Conservation (phyloP, 2,329 filamentous ascomycete species). For the Calonectria hawksworthii region DNA sequence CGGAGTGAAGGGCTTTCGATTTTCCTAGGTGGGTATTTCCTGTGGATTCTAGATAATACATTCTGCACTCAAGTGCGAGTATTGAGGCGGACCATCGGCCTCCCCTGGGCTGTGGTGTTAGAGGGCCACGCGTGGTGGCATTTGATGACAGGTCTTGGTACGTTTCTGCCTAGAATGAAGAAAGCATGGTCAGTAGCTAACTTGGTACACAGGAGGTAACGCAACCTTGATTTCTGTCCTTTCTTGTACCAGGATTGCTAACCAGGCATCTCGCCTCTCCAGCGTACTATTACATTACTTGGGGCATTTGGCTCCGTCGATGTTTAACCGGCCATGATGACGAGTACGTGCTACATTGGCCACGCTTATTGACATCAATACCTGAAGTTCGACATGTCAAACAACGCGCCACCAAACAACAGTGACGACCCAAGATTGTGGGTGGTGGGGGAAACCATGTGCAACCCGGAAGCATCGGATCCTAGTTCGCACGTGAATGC, state of each 20-base stretch:
- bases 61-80: conserved; percentile 76
- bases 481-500: conserved; percentile 15
- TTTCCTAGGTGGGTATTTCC: conserved; percentile 80
- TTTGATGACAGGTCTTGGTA: conserved; percentile 82
- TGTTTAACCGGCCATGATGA: conserved; percentile 81
- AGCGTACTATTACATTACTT: conserved; percentile 87
- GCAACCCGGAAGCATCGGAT: conserved; percentile 4
- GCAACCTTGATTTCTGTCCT: not conserved
- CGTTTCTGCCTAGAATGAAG: conserved; percentile 1
- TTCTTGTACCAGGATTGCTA: conserved; percentile 19
- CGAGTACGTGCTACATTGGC: conserved; percentile 80
- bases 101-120: conserved; percentile 85
- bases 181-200: conserved; percentile 9
- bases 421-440: conserved; percentile 8
- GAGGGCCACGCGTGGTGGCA: conserved; percentile 76
- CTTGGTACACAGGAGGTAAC: conserved; percentile 35
- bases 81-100: conserved; percentile 77
- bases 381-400: conserved; percentile 60
- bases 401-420: conserved; percentile 41
- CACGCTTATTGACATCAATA: conserved; percentile 68
- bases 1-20: conserved; percentile 61
- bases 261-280: conserved; percentile 19
- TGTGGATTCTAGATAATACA: conserved; percentile 87
- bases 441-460: conserved; percentile 1
- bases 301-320: conserved; percentile 86